Conservation (phyloP, 257 asterid species). For the Solanum neorickii region DNA sequence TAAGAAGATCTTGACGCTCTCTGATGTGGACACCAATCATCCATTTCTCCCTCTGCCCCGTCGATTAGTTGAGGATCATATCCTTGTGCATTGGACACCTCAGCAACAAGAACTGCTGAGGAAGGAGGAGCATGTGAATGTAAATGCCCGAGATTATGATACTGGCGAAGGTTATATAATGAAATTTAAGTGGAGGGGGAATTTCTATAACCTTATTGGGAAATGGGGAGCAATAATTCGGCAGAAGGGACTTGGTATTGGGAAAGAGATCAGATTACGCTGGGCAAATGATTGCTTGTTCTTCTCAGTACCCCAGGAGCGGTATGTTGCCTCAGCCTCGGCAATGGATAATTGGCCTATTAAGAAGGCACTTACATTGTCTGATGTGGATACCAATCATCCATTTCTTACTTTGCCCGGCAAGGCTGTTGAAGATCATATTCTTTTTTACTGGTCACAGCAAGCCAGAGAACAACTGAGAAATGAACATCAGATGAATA, state of each 20-base stretch:
- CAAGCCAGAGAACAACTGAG: slow-evolving; percentile 61
- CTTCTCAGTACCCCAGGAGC: slow-evolving; percentile 67
- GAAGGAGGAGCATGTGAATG: slow-evolving; percentile 61
- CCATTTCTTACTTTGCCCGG: slow-evolving; percentile 86
- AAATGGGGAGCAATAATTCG: slow-evolving; percentile 71
- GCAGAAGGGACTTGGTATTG: slow-evolving; percentile 63
- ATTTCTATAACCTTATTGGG: slow-evolving; percentile 61
- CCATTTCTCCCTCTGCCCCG: slow-evolving; percentile 82
- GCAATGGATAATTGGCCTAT: slow-evolving; percentile 67
- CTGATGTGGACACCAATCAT: slow-evolving; percentile 75
- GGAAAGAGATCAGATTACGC: slow-evolving; percentile 56
- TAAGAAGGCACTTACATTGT: slow-evolving; percentile 64
- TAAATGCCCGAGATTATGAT: slow-evolving; percentile 65
- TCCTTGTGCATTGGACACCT: slow-evolving; percentile 60
- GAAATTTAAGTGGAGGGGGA: slow-evolving; percentile 77
- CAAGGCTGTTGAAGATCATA: slow-evolving; percentile 71
- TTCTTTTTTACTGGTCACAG: slow-evolving; percentile 54
- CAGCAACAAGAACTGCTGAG: slow-evolving; percentile 56
- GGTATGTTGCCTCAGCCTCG: slow-evolving; percentile 27
- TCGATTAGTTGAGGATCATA: slow-evolving; percentile 67
- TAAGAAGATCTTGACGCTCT: slow-evolving; percentile 53
- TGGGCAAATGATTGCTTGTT: slow-evolving; percentile 62
- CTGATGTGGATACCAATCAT: slow-evolving; percentile 80
- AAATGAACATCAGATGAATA: slow-evolving; percentile 54
- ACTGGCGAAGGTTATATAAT: slow-evolving; percentile 58